Conservation (phyloP, 257 asterid species). For the Salvia rosmarinus region DNA sequence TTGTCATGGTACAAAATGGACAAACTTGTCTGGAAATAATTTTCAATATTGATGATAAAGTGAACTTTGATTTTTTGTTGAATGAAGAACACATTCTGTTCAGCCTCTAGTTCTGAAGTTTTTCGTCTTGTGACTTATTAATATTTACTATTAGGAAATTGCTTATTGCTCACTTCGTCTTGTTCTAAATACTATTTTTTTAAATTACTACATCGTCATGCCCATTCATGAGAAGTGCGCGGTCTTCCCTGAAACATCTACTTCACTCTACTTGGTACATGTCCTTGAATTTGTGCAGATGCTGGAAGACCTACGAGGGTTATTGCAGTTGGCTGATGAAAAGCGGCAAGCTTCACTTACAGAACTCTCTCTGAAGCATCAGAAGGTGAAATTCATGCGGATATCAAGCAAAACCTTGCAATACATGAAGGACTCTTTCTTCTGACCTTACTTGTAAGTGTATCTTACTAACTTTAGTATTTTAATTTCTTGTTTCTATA, state of each 20-base stretch:
- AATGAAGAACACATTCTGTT: constrained; percentile 11
- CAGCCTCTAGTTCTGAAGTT: constrained; percentile 16
- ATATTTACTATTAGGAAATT: constrained; percentile 10
- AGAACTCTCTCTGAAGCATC: constrained; percentile 81
- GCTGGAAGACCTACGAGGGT: constrained; percentile 69
- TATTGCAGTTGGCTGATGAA: constrained; percentile 82
- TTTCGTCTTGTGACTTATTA: not conserved
- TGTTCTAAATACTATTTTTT: not conserved
- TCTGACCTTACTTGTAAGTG: constrained; percentile 16
- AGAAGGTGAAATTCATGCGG: constrained; percentile 58
- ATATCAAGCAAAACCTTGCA: constrained; percentile 28
- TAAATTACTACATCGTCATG: not conserved
- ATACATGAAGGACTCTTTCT: constrained; percentile 32
- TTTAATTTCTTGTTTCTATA: constrained; percentile 26
- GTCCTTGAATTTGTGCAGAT: constrained; percentile 53
- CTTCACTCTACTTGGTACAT: constrained; percentile 6
- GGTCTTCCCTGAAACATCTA: constrained; percentile 19
- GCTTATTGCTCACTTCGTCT: not conserved
- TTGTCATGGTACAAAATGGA: not conserved
- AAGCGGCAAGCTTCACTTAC: constrained; percentile 70
- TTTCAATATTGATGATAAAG: constrained; percentile 3
- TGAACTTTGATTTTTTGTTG: not conserved
- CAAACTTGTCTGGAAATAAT: constrained; percentile 1
- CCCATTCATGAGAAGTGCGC: constrained; percentile 22
- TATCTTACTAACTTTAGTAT: constrained; percentile 12